Conservation (phyloP, 1,284 basidiomycete species). For the Cryptococcus depauperatus region DNA sequence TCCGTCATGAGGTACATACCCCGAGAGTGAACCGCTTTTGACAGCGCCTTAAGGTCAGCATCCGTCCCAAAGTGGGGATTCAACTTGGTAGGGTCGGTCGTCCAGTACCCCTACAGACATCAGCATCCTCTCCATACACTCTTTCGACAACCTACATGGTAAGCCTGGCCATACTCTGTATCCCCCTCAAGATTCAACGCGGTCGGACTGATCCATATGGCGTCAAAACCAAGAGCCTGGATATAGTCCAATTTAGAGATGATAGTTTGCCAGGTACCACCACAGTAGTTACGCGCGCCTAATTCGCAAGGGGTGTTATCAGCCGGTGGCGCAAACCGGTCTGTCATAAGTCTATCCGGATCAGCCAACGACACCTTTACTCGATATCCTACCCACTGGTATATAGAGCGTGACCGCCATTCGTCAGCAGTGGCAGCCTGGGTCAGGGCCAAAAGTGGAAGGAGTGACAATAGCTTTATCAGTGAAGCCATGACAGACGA, state of each 20-base stretch:
- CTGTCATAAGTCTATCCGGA: slow-evolving; percentile 54
- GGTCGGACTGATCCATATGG: slow-evolving; percentile 47
- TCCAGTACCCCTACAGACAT: slow-evolving; percentile 34
- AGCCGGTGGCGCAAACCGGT: slow-evolving; percentile 57
- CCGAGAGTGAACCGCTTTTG: slow-evolving; percentile 55
- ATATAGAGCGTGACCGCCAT: slow-evolving; percentile 30
- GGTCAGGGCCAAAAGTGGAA: slow-evolving; percentile 13
- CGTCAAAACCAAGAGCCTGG: slow-evolving; percentile 64
- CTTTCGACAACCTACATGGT: slow-evolving; percentile 21
- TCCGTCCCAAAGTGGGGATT: slow-evolving; percentile 60
- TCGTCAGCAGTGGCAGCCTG: slow-evolving; percentile 25
- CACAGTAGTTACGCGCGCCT: slow-evolving; percentile 53
- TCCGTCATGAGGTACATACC: slow-evolving; percentile 71
- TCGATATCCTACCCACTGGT: slow-evolving; percentile 20
- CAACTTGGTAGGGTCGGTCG: slow-evolving; percentile 54
- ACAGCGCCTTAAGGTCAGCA: slow-evolving; percentile 59
- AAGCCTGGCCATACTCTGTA: slow-evolving; percentile 49
- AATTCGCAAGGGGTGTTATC: slow-evolving; percentile 55
- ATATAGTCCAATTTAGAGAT: slow-evolving; percentile 65
- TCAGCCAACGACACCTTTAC: neutral
- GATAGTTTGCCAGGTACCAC: slow-evolving; percentile 64
- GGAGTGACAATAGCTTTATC: slow-evolving; percentile 8
- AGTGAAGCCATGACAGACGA: too few relatives aligned
- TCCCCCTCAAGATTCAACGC: slow-evolving; percentile 53
- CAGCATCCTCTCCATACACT: neutral